phyloP scores from a whole-genome alignment of 352 stramenopile species.

The Pilasporangium apinafurcum region DNA sequence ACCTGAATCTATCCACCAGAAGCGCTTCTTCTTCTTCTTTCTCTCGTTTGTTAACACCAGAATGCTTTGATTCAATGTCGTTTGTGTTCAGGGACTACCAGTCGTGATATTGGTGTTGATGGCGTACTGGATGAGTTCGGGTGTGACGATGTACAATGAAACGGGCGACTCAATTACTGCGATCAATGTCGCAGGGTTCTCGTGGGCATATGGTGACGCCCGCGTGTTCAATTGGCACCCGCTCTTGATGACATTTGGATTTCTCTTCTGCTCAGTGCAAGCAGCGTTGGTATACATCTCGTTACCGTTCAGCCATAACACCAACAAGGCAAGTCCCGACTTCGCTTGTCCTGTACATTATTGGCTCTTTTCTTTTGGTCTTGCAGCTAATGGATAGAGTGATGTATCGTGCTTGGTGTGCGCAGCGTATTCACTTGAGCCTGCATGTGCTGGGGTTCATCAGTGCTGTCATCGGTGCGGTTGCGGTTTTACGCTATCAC shows the following conservation, averaged over 20 bases:
- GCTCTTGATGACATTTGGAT: conserved; percentile 79
- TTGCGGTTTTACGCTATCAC: conserved; percentile 85
- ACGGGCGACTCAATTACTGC: conserved; percentile 29
- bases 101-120: conserved; percentile 58
- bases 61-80: background rate
- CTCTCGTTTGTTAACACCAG: background rate
- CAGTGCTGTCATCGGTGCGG: conserved; percentile 41
- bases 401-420: background rate
- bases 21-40: background rate
- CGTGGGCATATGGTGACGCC: conserved; percentile 48
- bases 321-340: conserved; percentile 60
- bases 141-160: conserved; percentile 51
- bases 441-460: conserved; percentile 62
- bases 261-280: conserved; percentile 73
- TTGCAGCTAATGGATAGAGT: background rate
- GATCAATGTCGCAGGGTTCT: conserved; percentile 56
- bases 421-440: conserved; percentile 58
- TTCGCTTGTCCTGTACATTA: background rate
- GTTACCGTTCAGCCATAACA: conserved; percentile 53
- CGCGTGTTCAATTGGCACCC: conserved; percentile 87
- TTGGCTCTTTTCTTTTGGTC: background rate
- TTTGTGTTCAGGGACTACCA: conserved; percentile 33
- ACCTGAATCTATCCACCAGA: background rate
- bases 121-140: conserved; percentile 64
- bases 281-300: conserved; percentile 63